A percentile compares a stretch with the other conserved stretches of the same genome.
These are phyloP conservation scores for Blastomyces emzantsi DNA, from an alignment of 2,329 filamentous ascomycete genomes.

Conservation along the genomic window DNA sequence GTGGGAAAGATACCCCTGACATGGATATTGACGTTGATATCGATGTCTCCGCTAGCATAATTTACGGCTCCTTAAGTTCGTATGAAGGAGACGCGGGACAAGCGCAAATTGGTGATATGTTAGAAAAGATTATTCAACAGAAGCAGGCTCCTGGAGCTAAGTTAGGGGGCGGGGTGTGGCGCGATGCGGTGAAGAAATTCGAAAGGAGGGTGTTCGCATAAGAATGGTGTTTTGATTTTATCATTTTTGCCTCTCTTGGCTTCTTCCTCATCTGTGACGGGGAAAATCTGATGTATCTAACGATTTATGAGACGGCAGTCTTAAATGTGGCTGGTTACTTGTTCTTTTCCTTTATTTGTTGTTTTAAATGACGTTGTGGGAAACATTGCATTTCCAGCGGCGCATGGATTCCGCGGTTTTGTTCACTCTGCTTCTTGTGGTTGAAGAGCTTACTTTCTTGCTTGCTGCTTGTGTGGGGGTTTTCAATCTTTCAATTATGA, in stretches of 20 bases:
- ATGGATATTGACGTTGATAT: constrained; percentile 26
- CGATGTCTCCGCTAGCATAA: constrained; percentile 32
- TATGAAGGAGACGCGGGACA: constrained; percentile 19
- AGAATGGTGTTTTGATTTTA: background rate
- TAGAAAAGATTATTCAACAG: constrained; percentile 23
- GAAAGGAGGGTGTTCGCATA: constrained; percentile 27
- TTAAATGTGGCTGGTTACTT: background rate
- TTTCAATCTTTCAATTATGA: too few species aligned
- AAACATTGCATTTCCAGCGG: background rate
- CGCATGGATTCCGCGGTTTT: background rate
- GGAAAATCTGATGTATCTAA: background rate
- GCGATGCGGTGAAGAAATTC: constrained; percentile 30
- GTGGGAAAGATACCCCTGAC: constrained; percentile 11
- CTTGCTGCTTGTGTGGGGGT: too few species aligned
- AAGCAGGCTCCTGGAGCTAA: constrained; percentile 8
- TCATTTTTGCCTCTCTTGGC: too few species aligned
- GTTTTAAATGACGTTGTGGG: background rate
- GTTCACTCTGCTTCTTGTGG: background rate
- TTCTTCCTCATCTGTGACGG: background rate
- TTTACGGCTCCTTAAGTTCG: constrained; percentile 32
- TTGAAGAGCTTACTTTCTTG: background rate
- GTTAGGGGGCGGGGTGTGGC: constrained; percentile 34
- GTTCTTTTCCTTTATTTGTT: background rate
- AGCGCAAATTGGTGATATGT: constrained; percentile 27
- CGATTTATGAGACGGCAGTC: constrained; percentile 1